Conservation (phyloP, 179 eudicot genomes). For the Silene coronaria region DNA sequence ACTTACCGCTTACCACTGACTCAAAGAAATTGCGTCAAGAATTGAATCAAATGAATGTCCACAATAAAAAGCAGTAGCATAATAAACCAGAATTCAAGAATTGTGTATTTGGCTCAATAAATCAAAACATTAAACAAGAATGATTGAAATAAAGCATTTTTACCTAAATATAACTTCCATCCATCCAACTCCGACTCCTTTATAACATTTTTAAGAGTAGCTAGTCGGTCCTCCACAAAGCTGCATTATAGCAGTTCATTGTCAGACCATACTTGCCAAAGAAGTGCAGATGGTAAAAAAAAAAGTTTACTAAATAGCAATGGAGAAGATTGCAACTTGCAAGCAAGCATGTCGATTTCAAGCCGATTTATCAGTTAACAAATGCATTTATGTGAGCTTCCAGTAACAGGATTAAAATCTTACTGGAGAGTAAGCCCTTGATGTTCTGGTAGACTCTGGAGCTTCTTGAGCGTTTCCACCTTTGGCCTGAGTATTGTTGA, state of each 20-base stretch:
- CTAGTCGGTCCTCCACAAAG: conserved; percentile 95
- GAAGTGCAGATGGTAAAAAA: neutral
- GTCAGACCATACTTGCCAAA: conserved; percentile 11
- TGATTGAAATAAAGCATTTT: neutral
- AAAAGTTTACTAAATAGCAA: neutral
- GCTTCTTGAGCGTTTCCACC: conserved; percentile 86
- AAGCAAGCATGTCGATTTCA: neutral
- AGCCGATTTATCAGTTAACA: neutral
- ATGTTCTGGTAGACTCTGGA: conserved; percentile 80
- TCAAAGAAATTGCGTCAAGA: neutral
- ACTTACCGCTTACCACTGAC: neutral
- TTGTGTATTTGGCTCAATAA: neutral
- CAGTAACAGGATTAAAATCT: conserved; percentile 28
- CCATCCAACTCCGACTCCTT: conserved; percentile 71
- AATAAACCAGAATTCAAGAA: neutral
- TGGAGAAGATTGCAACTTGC: neutral
- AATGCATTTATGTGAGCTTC: conserved; percentile 1
- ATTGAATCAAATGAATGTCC: neutral
- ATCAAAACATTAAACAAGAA: neutral
- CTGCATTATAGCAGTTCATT: conserved; percentile 32
- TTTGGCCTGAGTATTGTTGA: conserved; percentile 54
- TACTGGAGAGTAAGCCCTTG: conserved; percentile 78
- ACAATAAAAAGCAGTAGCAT: neutral
- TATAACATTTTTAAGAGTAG: conserved; percentile 84
- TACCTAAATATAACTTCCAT: conserved; percentile 92